These are phyloP conservation scores for Ruellia speciosa DNA, from an alignment of 305 asterid genomes.

Conservation along the genomic window DNA sequence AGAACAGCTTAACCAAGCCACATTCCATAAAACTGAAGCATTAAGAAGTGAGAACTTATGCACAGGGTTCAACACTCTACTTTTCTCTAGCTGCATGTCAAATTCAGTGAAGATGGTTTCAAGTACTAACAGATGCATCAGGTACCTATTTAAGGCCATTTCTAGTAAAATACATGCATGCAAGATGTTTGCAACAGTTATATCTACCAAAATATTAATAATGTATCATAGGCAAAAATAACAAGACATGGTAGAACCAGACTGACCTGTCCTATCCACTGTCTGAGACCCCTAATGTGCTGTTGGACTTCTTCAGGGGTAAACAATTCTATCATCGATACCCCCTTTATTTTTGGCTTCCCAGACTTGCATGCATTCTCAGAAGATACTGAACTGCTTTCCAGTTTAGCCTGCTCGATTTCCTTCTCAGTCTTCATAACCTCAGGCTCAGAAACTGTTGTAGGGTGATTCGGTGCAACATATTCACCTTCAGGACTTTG, in stretches of 20 bases:
- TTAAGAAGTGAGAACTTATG: too few species aligned
- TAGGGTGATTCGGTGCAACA: conserved; percentile 33
- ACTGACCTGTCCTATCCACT: conserved; percentile 98
- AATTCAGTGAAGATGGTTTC: background rate
- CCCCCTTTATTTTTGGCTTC: conserved; percentile 87
- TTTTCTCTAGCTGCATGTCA: conserved; percentile 1
- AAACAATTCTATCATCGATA: conserved; percentile 84
- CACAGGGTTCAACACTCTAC: too few species aligned
- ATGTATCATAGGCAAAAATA: too few species aligned
- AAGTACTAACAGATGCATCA: background rate
- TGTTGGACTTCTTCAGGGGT: conserved; percentile 89
- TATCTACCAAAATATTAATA: conserved; percentile 19
- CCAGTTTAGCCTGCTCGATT: conserved; percentile 45
- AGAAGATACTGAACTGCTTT: conserved; percentile 38
- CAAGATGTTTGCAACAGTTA: conserved; percentile 11
- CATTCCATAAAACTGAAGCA: too few species aligned
- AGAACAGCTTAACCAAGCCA: too few species aligned
- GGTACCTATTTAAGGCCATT: conserved; percentile 12
- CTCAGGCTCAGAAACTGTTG: conserved; percentile 43
- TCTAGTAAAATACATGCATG: conserved; percentile 10
- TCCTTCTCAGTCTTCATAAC: conserved; percentile 53
- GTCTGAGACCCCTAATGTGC: conserved; percentile 83
- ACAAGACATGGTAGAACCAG: conserved; percentile 7
- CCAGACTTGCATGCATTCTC: conserved; percentile 78
- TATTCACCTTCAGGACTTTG: conserved; percentile 40